A percentile compares a stretch with the other conserved stretches of the same genome.
These are phyloP conservation scores for Ophiobolus disseminans DNA, from an alignment of 2,329 filamentous ascomycete species.

Conservation along the genomic window DNA sequence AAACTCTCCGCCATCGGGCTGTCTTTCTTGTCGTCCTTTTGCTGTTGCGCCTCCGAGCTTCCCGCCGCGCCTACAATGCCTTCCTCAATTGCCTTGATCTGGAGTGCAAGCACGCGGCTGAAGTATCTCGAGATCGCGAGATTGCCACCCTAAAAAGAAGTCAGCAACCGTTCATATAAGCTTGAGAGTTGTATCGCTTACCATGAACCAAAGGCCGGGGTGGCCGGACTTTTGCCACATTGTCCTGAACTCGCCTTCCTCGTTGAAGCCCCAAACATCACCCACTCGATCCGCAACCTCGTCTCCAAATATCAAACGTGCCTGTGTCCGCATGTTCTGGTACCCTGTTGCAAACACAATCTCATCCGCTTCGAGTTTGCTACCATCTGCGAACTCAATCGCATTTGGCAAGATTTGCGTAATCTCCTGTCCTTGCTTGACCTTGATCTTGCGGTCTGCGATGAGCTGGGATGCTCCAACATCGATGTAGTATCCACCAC, in stretches of 20 bases:
- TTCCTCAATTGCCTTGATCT: conserved; percentile 53
- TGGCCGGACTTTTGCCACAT: conserved; percentile 48
- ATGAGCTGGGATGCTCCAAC: conserved; percentile 54
- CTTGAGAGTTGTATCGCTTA: no score
- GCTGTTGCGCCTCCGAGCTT: not conserved
- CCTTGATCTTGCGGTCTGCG: conserved; percentile 54
- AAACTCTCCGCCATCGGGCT: no score
- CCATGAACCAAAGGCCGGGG: conserved; percentile 54
- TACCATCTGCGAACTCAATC: conserved; percentile 54
- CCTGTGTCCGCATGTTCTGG: conserved; percentile 52
- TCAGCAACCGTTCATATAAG: no score
- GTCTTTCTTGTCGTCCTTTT: not conserved
- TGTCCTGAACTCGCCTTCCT: conserved; percentile 57
- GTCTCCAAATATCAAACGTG: conserved; percentile 50
- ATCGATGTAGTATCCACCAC: conserved; percentile 59
- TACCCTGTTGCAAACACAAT: conserved; percentile 59
- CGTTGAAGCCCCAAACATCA: conserved; percentile 56
- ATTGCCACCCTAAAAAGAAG: no score
- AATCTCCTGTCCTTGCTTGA: conserved; percentile 51
- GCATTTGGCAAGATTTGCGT: conserved; percentile 49
- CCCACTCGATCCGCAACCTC: conserved; percentile 51
- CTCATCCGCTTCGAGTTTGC: conserved; percentile 53
- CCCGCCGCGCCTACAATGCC: conserved; percentile 15
- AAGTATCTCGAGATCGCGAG: conserved; percentile 56
- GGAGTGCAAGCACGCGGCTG: conserved; percentile 55